Evolutionary conservation across 169 alveolate genomes (phyloP), one percentile per base, ranked within the genome.

Genomic region (Plasmodium gaboni): DNA sequence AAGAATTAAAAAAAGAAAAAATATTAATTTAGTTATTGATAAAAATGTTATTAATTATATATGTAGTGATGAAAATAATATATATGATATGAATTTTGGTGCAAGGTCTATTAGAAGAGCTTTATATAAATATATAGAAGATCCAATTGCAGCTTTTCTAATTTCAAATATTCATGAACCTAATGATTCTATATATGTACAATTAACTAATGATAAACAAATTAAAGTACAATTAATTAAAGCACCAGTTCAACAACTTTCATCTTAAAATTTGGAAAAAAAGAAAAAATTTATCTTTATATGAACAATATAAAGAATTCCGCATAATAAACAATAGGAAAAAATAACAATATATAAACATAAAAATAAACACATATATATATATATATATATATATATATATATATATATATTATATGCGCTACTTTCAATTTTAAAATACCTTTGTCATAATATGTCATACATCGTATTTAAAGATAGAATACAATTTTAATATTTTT

Each of bases 41-140:
- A 32, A 59, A 70, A 59, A 60, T 13, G 87, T 86, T 44, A 86
- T 72, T 59, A 69, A 86, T 12, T 71, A 70, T 61, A 60, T 86
- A 2, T 72, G 87, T 46, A 61, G 70, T 61, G 92, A 86, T 38
- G 87, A 71, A 65, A 69, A 69, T 69, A 86, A 86, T 71, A 69
- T 86, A 38, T 86, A 86, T 22, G 92, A 86, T 32, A 86, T 86
- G 76, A 86, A 64, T 48, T 86, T 60, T 86, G 92, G 92, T 26
- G 92, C 92, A 22, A 86, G 92, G 26, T 86, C 92, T 0, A 86
- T 86, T 46, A 69, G 80, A 71, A 86, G 92, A 50, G 92, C 87
- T 9, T 51, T 86, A 13, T 72, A 86, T 71, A 86, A 59, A 46
- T 86, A 86, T 10, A 50, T 86, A 4, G 92, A 86, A 28, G 87